Conservation (phyloP, 495 filamentous ascomycete species). For the Neurospora cerealis region DNA sequence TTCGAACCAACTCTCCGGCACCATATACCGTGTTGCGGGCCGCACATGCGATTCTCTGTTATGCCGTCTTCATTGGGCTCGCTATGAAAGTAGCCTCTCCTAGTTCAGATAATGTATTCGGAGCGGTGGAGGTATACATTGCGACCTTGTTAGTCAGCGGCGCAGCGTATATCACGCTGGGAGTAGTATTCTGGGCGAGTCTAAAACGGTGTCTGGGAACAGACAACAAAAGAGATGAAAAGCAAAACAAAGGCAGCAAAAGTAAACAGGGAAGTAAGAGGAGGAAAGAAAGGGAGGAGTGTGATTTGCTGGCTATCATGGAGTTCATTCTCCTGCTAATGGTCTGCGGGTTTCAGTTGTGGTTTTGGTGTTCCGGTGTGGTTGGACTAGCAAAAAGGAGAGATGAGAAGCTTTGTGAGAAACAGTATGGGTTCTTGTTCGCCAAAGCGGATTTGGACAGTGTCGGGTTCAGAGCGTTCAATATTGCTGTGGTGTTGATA, state of each 20-base stretch:
- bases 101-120: not conserved
- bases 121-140: slow-evolving; percentile 23
- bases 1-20: not conserved
- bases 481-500: slow-evolving; percentile 14
- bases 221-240: no score
- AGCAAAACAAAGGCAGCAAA: not conserved
- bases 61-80: slow-evolving; percentile 15
- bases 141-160: slow-evolving; percentile 20
- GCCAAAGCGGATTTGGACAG: slow-evolving; percentile 9
- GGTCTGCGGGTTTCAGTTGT: slow-evolving; percentile 24
- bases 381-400: not conserved
- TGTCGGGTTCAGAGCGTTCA: slow-evolving; percentile 14
- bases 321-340: slow-evolving; percentile 16
- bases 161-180: not conserved
- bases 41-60: slow-evolving; percentile 10
- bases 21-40: slow-evolving; percentile 5
- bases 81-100: not conserved
- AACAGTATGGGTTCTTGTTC: slow-evolving; percentile 19
- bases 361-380: slow-evolving; percentile 28
- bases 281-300: not conserved
- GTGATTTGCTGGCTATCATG: not conserved
- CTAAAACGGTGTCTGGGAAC: not conserved
- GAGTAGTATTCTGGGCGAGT: not conserved
- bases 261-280: not conserved
- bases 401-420: not conserved